Evolutionary conservation across 1,284 basidiomycete species (phyloP).

Genomic region (Melampsora americana): DNA sequence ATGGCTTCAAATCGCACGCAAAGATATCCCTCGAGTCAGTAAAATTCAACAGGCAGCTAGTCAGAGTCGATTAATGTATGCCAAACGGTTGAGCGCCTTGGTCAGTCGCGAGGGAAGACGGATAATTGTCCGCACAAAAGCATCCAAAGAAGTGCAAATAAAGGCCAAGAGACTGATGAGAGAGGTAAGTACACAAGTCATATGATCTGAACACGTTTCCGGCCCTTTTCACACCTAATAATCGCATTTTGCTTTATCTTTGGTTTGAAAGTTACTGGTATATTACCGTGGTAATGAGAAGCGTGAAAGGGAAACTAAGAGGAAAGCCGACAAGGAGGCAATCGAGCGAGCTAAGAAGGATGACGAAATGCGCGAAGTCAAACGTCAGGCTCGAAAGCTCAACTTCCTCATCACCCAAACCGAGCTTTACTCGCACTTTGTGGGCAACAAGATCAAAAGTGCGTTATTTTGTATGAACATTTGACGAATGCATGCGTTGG

Average conservation of each 20-base stretch:
- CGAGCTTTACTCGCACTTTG: conserved; percentile 98
- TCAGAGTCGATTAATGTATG: conserved; percentile 59
- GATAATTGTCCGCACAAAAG: conserved; percentile 73
- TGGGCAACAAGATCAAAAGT: conserved; percentile 98
- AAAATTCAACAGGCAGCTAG: conserved; percentile 51
- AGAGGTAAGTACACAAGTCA: conserved; percentile 55
- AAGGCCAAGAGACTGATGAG: conserved; percentile 80
- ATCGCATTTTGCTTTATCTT: not conserved
- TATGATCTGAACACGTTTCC: conserved; percentile 47
- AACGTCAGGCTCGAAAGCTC: conserved; percentile 90
- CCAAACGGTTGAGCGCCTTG: conserved; percentile 72
- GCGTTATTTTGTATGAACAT: conserved; percentile 52
- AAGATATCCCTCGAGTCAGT: conserved; percentile 54
- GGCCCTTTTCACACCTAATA: not conserved
- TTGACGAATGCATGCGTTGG: conserved; percentile 35
- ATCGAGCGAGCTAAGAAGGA: conserved; percentile 84
- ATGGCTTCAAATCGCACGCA: conserved; percentile 53
- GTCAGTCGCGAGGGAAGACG: conserved; percentile 78
- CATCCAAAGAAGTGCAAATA: conserved; percentile 79
- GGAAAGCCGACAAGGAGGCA: conserved; percentile 90
- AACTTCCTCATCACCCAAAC: conserved; percentile 99
- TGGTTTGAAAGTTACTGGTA: conserved; percentile 67
- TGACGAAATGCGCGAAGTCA: conserved; percentile 93
- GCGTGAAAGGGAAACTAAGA: conserved; percentile 76
- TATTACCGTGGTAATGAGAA: conserved; percentile 99